phyloP scores from a whole-genome alignment of 495 filamentous ascomycete genomes.

The Pyrenopolyporus hunteri region DNA sequence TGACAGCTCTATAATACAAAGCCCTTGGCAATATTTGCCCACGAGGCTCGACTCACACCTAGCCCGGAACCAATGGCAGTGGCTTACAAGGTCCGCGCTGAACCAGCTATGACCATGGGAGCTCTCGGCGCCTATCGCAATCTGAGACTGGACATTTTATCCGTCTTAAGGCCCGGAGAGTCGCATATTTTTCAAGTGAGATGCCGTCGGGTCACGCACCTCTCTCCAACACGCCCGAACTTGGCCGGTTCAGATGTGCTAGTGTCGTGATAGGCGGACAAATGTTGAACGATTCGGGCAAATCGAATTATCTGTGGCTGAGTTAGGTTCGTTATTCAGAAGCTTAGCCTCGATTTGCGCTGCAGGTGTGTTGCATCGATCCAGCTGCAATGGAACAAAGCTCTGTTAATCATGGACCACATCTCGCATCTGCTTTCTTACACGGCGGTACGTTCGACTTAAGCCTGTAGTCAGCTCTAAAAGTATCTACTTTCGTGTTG shows the following conservation, averaged over 20 bases:
- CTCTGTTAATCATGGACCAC: slow-evolving; percentile 31
- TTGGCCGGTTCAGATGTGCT: slow-evolving; percentile 17
- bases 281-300: slow-evolving; percentile 27
- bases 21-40: slow-evolving; percentile 43
- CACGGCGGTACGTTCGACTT: slow-evolving; percentile 15
- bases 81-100: slow-evolving; percentile 24
- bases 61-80: slow-evolving; percentile 22
- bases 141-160: slow-evolving; percentile 28
- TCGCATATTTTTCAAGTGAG: slow-evolving; percentile 13
- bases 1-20: slow-evolving; percentile 42
- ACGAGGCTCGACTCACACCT: slow-evolving; percentile 36
- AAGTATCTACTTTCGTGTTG: slow-evolving; percentile 19
- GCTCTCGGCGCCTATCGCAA: slow-evolving; percentile 33
- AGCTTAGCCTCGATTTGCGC: slow-evolving; percentile 36
- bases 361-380: slow-evolving; percentile 40
- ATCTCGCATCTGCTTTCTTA: slow-evolving; percentile 34
- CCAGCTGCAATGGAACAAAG: slow-evolving; percentile 38
- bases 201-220: slow-evolving; percentile 39
- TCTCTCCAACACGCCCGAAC: slow-evolving; percentile 16
- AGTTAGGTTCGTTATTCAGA: slow-evolving; percentile 30
- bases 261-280: slow-evolving; percentile 31
- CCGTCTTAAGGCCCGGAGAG: slow-evolving; percentile 21
- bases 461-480: slow-evolving; percentile 19
- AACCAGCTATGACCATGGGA: slow-evolving; percentile 26
- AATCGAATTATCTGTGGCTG: slow-evolving; percentile 36